Percentiles rank a stretch among this genome's conserved stretches.
Conservation (phyloP, 2,329 filamentous ascomycete species). For the Aspergillus intermedius region DNA sequence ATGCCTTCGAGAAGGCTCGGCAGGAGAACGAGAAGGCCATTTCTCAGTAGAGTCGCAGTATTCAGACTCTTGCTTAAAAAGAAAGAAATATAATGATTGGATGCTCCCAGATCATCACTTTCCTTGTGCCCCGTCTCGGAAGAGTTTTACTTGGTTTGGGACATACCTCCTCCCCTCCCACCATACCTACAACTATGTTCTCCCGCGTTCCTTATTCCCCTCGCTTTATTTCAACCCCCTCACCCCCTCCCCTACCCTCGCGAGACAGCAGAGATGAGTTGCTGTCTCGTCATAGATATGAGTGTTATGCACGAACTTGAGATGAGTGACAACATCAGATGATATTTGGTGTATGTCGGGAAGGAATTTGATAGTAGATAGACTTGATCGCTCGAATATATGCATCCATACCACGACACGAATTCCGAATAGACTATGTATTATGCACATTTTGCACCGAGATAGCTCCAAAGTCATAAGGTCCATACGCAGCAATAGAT, state of each 20-base stretch:
- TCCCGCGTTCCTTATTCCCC: constrained; percentile 4
- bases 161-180: constrained; percentile 4
- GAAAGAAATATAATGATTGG: too few species aligned
- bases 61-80: too few species aligned
- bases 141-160: constrained; percentile 10
- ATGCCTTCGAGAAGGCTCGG: constrained; percentile 93
- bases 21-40: constrained; percentile 91
- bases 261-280: constrained; percentile 24
- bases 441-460: too few species aligned
- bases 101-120: too few species aligned
- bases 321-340: constrained; percentile 2
- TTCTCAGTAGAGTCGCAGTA: constrained; percentile 35
- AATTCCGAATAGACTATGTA: too few species aligned
- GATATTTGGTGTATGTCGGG: constrained; percentile 14
- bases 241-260: constrained; percentile 12
- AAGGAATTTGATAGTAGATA: constrained; percentile 28
- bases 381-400: constrained; percentile 28
- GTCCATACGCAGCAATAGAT: too few species aligned
- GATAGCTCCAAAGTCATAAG: too few species aligned
- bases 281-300: constrained; percentile 12
- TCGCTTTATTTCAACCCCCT: constrained; percentile 6
- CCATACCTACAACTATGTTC: constrained; percentile 6
- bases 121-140: constrained; percentile 55
- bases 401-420: constrained; percentile 11
- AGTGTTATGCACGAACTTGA: constrained; percentile 16